Evolutionary conservation across 768 basidiomycete genomes (phyloP).

Genomic region (Lentinula guzmanii): DNA sequence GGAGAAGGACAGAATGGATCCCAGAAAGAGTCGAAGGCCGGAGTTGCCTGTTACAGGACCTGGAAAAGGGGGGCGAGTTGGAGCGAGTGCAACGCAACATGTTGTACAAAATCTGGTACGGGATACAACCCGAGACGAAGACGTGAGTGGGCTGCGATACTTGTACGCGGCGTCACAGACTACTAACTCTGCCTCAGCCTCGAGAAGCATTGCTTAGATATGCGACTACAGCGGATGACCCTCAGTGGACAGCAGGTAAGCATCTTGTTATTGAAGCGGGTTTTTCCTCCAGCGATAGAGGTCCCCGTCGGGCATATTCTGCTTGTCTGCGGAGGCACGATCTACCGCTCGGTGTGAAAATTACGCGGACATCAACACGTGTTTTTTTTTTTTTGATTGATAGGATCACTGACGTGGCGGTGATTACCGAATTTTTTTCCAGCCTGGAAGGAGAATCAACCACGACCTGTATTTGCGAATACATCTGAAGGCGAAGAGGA

Average conservation of each 20-base stretch:
- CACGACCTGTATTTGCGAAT: constrained; percentile 77
- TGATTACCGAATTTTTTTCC: constrained; percentile 40
- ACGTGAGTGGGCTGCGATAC: constrained; percentile 60
- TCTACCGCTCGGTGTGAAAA: no score
- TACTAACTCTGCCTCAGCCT: constrained; percentile 51
- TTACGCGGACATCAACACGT: no score
- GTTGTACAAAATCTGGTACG: constrained; percentile 92
- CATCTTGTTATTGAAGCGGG: constrained; percentile 5
- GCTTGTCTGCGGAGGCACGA: no score
- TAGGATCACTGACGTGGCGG: constrained; percentile 59
- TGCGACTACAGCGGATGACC: constrained; percentile 75
- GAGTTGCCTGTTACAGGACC: constrained; percentile 91
- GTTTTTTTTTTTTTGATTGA: constrained; percentile 26
- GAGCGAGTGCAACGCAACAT: constrained; percentile 95
- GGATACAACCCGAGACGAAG: constrained; percentile 87
- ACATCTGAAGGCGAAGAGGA: constrained; percentile 55
- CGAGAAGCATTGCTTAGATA: constrained; percentile 96
- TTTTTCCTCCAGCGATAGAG: no score
- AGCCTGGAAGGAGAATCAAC: constrained; percentile 88
- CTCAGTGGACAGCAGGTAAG: constrained; percentile 82
- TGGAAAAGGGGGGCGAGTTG: constrained; percentile 90
- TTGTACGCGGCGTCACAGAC: constrained; percentile 10
- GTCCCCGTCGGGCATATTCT: constrained; percentile 11
- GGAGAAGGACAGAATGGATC: constrained; percentile 85
- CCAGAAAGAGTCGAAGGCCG: constrained; percentile 87